Evolutionary conservation across 2,329 filamentous ascomycete species (phyloP).

Genomic region (Neopestalotiopsis sp.): DNA sequence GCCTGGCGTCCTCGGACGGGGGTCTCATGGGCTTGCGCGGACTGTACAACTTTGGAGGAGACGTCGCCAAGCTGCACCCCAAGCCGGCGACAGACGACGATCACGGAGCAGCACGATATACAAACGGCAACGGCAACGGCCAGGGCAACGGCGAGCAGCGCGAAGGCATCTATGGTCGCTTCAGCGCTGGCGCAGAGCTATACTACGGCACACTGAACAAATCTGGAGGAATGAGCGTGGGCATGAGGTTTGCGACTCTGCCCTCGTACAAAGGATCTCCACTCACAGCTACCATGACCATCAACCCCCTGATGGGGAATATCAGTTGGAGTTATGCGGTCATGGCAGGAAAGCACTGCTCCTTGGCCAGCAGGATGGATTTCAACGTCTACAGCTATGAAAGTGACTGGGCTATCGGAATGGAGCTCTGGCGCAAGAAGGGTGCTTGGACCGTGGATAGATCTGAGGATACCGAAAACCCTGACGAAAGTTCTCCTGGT

Average conservation of each 20-base stretch:
- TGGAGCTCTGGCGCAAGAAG: slow-evolving; percentile 86
- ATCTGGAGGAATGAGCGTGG: slow-evolving; percentile 87
- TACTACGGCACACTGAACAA: slow-evolving; percentile 98
- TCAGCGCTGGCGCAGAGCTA: slow-evolving; percentile 89
- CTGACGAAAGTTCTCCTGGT: slow-evolving; percentile 27
- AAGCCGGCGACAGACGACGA: slow-evolving; percentile 23
- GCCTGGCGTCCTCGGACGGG: slow-evolving; percentile 90
- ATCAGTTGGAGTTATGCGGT: slow-evolving; percentile 92
- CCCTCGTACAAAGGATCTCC: slow-evolving; percentile 83
- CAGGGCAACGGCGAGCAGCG: slow-evolving; percentile 47
- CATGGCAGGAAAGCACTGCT: slow-evolving; percentile 80
- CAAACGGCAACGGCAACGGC: slow-evolving; percentile 28
- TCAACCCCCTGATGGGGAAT: slow-evolving; percentile 94
- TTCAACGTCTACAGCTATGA: slow-evolving; percentile 99
- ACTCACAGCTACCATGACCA: slow-evolving; percentile 88
- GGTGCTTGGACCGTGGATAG: slow-evolving; percentile 45
- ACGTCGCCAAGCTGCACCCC: slow-evolving; percentile 50
- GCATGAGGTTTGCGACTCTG: slow-evolving; percentile 87
- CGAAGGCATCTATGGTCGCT: slow-evolving; percentile 76
- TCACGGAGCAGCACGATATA: slow-evolving; percentile 12
- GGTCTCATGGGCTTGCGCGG: slow-evolving; percentile 86
- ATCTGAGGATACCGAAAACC: slow-evolving; percentile 32
- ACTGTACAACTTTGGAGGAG: slow-evolving; percentile 91
- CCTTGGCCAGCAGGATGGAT: slow-evolving; percentile 88
- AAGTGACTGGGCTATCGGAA: slow-evolving; percentile 88